These are phyloP conservation scores for Didymella glomerata DNA, from an alignment of 2,329 filamentous ascomycete genomes.

Conservation along the genomic window DNA sequence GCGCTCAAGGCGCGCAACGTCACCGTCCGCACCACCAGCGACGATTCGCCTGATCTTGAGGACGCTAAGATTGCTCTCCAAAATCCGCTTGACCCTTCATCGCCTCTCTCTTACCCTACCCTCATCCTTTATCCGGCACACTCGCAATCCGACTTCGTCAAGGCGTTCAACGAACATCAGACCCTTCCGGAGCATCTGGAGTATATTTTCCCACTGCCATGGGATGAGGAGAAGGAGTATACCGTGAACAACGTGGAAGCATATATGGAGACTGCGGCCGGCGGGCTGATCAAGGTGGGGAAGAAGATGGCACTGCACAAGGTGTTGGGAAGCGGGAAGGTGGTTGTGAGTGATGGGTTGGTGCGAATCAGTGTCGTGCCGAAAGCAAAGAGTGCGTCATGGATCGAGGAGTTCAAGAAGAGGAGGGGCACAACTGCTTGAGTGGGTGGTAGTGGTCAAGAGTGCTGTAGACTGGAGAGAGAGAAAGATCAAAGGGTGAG, in stretches of 20 bases:
- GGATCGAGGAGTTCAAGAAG: constrained; percentile 85
- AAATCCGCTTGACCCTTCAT: constrained; percentile 76
- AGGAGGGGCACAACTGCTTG: constrained; percentile 57
- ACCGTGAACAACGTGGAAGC: constrained; percentile 74
- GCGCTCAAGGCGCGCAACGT: constrained; percentile 76
- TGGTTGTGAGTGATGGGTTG: constrained; percentile 87
- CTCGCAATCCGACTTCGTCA: constrained; percentile 88
- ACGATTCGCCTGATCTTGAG: constrained; percentile 83
- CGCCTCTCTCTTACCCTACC: constrained; percentile 76
- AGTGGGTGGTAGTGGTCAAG: background rate
- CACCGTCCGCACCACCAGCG: constrained; percentile 71
- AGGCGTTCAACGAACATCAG: constrained; percentile 81
- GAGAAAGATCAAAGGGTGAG: background rate
- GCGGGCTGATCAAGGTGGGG: constrained; percentile 87
- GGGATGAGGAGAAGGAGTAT: constrained; percentile 78
- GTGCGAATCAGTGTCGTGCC: constrained; percentile 86
- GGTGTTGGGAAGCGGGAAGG: constrained; percentile 76
- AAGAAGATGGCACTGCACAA: constrained; percentile 82
- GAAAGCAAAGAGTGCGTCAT: constrained; percentile 71
- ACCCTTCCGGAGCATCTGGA: constrained; percentile 77
- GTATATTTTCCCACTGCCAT: constrained; percentile 88
- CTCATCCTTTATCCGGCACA: constrained; percentile 86
- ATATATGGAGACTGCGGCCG: constrained; percentile 83
- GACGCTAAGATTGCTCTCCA: constrained; percentile 77
- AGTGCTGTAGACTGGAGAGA: background rate